Percentiles rank a stretch among this genome's conserved stretches.
Conservation (phyloP, 345 rosid species). For the Noccaea bulbosa region DNA sequence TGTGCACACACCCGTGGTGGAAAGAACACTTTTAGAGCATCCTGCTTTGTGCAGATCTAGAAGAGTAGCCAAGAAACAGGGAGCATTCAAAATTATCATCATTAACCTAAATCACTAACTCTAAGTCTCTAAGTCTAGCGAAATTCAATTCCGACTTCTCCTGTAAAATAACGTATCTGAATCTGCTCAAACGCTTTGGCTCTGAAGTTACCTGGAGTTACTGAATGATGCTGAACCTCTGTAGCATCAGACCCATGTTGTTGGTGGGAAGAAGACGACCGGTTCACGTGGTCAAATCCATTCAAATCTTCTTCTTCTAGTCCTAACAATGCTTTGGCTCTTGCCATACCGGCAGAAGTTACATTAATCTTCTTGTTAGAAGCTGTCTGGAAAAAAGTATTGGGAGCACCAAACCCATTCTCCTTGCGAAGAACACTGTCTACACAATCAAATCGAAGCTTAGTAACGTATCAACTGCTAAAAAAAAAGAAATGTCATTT, state of each 20-base stretch:
- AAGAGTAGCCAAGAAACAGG: not conserved
- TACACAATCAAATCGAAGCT: constrained; percentile 35
- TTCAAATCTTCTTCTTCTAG: constrained; percentile 53
- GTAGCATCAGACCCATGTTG: constrained; percentile 40
- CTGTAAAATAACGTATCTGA: too few species aligned
- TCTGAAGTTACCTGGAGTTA: constrained; percentile 20
- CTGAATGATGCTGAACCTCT: constrained; percentile 44
- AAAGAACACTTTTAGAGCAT: constrained; percentile 29
- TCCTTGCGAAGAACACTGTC: constrained; percentile 42
- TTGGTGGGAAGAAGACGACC: constrained; percentile 28
- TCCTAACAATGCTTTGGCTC: constrained; percentile 75
- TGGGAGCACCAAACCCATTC: constrained; percentile 41
- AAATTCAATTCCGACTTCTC: too few species aligned
- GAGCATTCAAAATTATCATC: not conserved
- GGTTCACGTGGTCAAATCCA: constrained; percentile 46
- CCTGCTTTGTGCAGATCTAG: constrained; percentile 1
- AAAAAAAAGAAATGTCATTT: constrained; percentile 63
- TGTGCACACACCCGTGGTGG: not conserved
- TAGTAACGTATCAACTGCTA: constrained; percentile 43
- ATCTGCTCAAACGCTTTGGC: too few species aligned
- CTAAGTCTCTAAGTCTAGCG: too few species aligned
- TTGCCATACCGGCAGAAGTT: constrained; percentile 69
- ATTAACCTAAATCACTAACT: not conserved
- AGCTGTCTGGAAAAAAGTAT: constrained; percentile 71
- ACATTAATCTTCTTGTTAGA: constrained; percentile 69